Evolutionary conservation across 768 basidiomycete genomes (phyloP).

Genomic region (Thelephora aurantiotincta): DNA sequence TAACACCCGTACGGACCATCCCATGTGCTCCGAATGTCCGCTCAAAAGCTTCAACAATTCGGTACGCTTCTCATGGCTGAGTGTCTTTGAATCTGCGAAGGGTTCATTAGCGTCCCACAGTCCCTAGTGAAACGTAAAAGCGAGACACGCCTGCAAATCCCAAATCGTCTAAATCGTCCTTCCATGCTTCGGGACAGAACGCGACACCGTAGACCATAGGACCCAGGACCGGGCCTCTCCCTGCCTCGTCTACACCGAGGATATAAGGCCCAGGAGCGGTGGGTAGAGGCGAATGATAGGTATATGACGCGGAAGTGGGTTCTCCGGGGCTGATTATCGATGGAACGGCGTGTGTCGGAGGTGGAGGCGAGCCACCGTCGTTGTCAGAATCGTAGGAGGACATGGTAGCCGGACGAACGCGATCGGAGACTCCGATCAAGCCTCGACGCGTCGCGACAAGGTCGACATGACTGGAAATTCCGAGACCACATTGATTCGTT

Average conservation of each 20-base stretch:
- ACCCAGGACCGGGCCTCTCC: constrained; percentile 88
- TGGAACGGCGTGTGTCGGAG: constrained; percentile 20
- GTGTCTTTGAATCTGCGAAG: constrained; percentile 78
- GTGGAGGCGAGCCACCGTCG: background rate
- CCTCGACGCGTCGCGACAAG: too few relatives aligned
- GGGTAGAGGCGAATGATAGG: constrained; percentile 61
- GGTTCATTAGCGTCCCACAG: background rate
- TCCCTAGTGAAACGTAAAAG: background rate
- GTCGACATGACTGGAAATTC: too few relatives aligned
- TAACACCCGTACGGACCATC: constrained; percentile 72
- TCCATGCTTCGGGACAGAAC: constrained; percentile 75
- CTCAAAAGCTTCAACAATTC: constrained; percentile 51
- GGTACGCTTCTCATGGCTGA: constrained; percentile 59
- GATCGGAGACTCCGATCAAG: too few relatives aligned
- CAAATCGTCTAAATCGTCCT: constrained; percentile 55
- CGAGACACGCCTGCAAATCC: constrained; percentile 74
- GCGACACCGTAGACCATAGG: constrained; percentile 95
- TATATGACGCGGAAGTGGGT: constrained; percentile 57
- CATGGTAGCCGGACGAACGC: too few relatives aligned
- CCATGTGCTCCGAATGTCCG: constrained; percentile 57
- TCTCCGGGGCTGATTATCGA: constrained; percentile 45
- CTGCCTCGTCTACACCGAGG: constrained; percentile 98
- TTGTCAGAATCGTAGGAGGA: too few relatives aligned
- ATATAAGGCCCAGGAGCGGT: constrained; percentile 71
- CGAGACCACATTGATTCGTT: too few relatives aligned